phyloP scores from a whole-genome alignment of 2,329 filamentous ascomycete species.

The Pseudodiploospora longispora region DNA sequence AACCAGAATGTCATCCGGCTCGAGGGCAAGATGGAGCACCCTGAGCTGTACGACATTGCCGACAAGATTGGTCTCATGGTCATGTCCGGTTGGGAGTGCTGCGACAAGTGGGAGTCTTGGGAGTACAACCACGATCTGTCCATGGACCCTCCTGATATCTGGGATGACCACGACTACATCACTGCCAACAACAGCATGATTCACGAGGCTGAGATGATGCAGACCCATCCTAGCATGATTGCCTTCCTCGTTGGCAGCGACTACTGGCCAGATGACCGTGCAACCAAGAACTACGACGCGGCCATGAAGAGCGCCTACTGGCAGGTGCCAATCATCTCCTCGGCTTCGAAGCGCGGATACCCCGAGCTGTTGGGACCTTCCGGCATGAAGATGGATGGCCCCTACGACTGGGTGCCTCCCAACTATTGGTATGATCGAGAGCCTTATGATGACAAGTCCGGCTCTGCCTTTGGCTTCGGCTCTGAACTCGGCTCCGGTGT shows the following conservation, averaged over 20 bases:
- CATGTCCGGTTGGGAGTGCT: constrained; percentile 58
- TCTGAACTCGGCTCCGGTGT: constrained; percentile 55
- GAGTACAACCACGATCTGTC: constrained; percentile 46
- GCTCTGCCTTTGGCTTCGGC: constrained; percentile 55
- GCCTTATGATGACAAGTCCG: constrained; percentile 30
- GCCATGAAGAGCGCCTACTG: constrained; percentile 44
- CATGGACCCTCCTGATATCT: constrained; percentile 28
- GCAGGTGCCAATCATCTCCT: constrained; percentile 49
- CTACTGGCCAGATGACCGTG: constrained; percentile 53
- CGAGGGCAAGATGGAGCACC: constrained; percentile 58
- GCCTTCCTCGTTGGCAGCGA: constrained; percentile 54
- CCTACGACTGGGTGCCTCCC: constrained; percentile 59
- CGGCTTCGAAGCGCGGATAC: constrained; percentile 47
- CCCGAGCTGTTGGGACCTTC: constrained; percentile 43
- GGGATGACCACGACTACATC: constrained; percentile 45
- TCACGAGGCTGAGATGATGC: constrained; percentile 53
- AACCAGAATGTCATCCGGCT: constrained; percentile 56
- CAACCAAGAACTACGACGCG: constrained; percentile 43
- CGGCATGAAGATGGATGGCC: constrained; percentile 59
- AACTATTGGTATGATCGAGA: constrained; percentile 53
- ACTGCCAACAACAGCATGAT: constrained; percentile 47
- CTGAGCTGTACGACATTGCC: constrained; percentile 50
- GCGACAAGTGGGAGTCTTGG: constrained; percentile 62
- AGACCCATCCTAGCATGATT: constrained; percentile 50
- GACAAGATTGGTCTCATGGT: constrained; percentile 54